phyloP scores from a whole-genome alignment of 176 grass and related monocot species.

The Eleusine indica region DNA sequence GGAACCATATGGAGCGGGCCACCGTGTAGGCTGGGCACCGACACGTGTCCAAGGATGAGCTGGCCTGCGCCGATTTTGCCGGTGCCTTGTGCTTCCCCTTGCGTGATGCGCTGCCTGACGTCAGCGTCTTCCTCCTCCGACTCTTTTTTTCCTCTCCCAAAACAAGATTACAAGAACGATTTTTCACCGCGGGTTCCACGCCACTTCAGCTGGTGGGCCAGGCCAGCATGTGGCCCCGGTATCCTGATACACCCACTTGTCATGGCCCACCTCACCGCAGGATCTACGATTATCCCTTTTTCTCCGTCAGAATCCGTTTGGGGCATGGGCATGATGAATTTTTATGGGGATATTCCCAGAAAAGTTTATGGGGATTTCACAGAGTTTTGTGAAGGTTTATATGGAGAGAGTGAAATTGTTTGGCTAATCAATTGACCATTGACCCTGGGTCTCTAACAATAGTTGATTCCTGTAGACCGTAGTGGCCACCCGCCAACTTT shows the following conservation, averaged over 20 bases:
- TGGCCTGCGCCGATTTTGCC: conserved; percentile 51
- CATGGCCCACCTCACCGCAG: conserved; percentile 24
- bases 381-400: not conserved
- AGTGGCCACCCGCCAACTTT: not conserved
- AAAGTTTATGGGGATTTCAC: not conserved
- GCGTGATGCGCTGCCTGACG: conserved; percentile 38
- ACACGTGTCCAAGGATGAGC: conserved; percentile 67
- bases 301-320: not conserved
- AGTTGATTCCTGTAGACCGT: not conserved
- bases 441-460: not conserved
- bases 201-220: not conserved
- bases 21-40: conserved; percentile 4
- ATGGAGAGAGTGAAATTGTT: not conserved
- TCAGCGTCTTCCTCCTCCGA: not conserved
- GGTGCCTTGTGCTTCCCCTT: not conserved
- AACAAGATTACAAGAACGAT: too few species aligned
- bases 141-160: not conserved
- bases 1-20: conserved; percentile 17
- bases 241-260: not conserved
- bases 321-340: not conserved
- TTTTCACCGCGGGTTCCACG: conserved; percentile 27
- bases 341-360: not conserved
- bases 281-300: not conserved
- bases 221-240: not conserved
- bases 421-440: not conserved